These are phyloP conservation scores for Middelhovenomyces tepae DNA, from an alignment of 805 yeast species.

Conservation along the genomic window DNA sequence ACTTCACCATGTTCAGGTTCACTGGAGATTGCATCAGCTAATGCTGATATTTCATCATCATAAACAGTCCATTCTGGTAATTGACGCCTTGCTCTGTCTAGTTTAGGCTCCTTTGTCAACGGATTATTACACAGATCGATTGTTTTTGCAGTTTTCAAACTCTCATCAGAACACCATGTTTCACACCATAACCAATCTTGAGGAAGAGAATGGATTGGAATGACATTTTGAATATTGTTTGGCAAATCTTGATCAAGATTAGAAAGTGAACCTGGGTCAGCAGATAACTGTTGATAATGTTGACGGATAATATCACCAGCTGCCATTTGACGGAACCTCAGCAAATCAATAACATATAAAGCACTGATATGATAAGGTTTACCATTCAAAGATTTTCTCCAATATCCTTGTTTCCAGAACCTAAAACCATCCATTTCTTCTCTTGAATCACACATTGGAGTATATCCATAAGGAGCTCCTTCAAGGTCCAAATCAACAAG, in stretches of 20 bases:
- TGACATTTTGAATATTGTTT: slow-evolving; percentile 64
- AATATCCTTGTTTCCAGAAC: slow-evolving; percentile 92
- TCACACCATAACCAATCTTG: slow-evolving; percentile 92
- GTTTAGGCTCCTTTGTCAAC: slow-evolving; percentile 66
- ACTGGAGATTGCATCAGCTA: background rate
- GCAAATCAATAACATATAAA: slow-evolving; percentile 69
- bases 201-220: slow-evolving; percentile 66
- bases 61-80: slow-evolving; percentile 70
- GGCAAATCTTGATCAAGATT: slow-evolving; percentile 90
- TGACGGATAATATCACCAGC: slow-evolving; percentile 78
- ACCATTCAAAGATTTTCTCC: slow-evolving; percentile 54
- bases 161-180: slow-evolving; percentile 75
- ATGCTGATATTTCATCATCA: slow-evolving; percentile 42
- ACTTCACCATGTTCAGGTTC: no score
- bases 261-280: slow-evolving; percentile 69
- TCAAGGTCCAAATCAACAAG: slow-evolving; percentile 58
- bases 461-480: slow-evolving; percentile 79
- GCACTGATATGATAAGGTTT: slow-evolving; percentile 76
- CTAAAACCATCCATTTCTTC: slow-evolving; percentile 73
- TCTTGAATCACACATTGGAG: slow-evolving; percentile 81
- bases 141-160: slow-evolving; percentile 56
- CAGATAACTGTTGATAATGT: slow-evolving; percentile 75
- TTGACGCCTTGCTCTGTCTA: slow-evolving; percentile 65
- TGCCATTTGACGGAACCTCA: slow-evolving; percentile 48
- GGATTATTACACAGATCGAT: slow-evolving; percentile 84